Base-by-base conservation (phyloP, 1,284 basidiomycete species). In the Amylostereum areolatum region DNA sequence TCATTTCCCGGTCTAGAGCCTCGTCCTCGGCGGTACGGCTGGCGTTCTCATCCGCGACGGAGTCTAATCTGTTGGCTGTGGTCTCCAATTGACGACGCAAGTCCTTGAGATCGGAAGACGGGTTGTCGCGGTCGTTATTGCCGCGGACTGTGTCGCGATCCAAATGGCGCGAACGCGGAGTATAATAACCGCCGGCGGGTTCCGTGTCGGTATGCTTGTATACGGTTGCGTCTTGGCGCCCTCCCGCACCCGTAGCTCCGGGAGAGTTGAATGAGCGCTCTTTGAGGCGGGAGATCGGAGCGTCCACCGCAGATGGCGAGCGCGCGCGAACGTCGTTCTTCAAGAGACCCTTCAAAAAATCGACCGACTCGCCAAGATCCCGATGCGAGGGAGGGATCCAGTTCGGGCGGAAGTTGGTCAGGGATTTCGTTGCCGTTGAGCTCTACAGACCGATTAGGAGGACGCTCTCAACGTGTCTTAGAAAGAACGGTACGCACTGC, bases 341-440 rank as follows among this genome's bases (percentile, higher is more conserved):
- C 53, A 99, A 81, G 9, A 99, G 78, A 57, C 90, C 87, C 57
- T 92, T 93, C 57, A 99, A 74, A 61, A 97, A 88, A 62, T 93
- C 87, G 56, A 98, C 95, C 3, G 92, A 96, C 36, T 82, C 82
- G 64, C 90, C 91, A 36, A 99, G 85, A 65, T 97, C 94, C 33
- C 87, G 81, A 51, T 92, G 84, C 0, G 96, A 99, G 1, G 95
- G 92, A 0, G 96, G 97, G 4, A 95, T n/a, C 75, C 43, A 99
- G 83, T 69, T 99, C 97, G 5, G 82, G 68, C 1, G 96, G 96
- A 0, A 98, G 81, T 47, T 79, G 73, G 35, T 92, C 85, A 1
- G 97, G 97, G 42, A 99, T 81, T 3, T 85, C 81, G 66, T 93
- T 96, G 7, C 97, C 96, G 64, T 97, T 97, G 37, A 97, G 74